These are phyloP conservation scores for Chalciporus chontae DNA, from an alignment of 768 basidiomycete species.

Conservation along the genomic window DNA sequence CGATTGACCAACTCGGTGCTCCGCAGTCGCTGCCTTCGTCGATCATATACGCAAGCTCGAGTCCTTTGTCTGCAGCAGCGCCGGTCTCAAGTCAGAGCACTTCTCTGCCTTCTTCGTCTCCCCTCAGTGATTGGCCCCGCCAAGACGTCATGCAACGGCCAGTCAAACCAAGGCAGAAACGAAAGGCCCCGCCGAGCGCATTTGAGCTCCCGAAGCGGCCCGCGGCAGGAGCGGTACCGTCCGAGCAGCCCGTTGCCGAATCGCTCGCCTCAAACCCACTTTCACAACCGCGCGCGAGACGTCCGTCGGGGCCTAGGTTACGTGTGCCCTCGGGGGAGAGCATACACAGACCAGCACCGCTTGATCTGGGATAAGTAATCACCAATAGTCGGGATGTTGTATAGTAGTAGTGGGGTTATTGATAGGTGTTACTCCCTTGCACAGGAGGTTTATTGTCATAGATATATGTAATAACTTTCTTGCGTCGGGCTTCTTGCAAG, in stretches of 20 bases:
- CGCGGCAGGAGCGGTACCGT: neutral
- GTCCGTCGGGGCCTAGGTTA: slow-evolving; percentile 32
- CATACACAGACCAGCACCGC: slow-evolving; percentile 15
- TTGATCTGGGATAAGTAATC: slow-evolving; percentile 19
- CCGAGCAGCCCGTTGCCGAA: slow-evolving; percentile 3
- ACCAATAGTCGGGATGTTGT: neutral
- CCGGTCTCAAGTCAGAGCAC: slow-evolving; percentile 6
- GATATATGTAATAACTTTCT: neutral
- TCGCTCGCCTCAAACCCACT: neutral
- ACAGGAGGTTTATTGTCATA: too few relatives aligned
- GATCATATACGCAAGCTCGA: slow-evolving; percentile 31
- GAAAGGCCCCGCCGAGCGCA: slow-evolving; percentile 13
- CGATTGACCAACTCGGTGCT: slow-evolving; percentile 7
- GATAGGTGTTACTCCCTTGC: too few relatives aligned
- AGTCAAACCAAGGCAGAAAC: slow-evolving; percentile 7
- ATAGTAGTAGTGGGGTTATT: neutral
- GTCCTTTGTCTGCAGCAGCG: slow-evolving; percentile 18
- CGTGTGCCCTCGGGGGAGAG: slow-evolving; percentile 20
- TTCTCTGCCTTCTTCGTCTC: slow-evolving; percentile 36
- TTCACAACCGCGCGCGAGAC: slow-evolving; percentile 24
- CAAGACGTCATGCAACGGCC: slow-evolving; percentile 33
- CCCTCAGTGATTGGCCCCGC: slow-evolving; percentile 56
- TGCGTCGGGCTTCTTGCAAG: neutral
- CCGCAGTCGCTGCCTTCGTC: slow-evolving; percentile 20
- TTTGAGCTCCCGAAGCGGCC: slow-evolving; percentile 22